phyloP scores from a whole-genome alignment of 1,284 basidiomycete species.

The Ganoderma lucidum region DNA sequence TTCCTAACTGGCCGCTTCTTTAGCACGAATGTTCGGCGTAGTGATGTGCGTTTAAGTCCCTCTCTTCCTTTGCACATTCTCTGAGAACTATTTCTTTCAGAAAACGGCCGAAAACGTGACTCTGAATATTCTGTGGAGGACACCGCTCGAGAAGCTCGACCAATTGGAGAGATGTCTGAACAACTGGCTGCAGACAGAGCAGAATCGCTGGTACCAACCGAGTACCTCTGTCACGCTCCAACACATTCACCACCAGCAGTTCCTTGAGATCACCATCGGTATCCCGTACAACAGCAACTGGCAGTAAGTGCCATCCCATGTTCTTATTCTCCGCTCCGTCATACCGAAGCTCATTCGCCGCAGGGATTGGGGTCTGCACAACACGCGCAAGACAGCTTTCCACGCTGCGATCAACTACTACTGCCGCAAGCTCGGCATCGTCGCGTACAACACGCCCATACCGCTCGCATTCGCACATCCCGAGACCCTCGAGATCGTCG shows the following conservation, averaged over 20 bases:
- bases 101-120: conserved; percentile 74
- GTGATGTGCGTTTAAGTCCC: conserved; percentile 53
- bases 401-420: conserved; percentile 78
- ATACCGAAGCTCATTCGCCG: no score
- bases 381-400: conserved; percentile 73
- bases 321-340: no score
- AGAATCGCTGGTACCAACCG: conserved; percentile 79
- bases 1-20: conserved; percentile 12
- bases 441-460: conserved; percentile 62
- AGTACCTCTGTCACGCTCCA: conserved; percentile 68
- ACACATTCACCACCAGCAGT: conserved; percentile 67
- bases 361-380: conserved; percentile 69
- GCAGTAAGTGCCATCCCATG: conserved; percentile 29
- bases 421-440: conserved; percentile 71
- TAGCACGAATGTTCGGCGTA: conserved; percentile 76
- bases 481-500: conserved; percentile 41
- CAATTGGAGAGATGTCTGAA: conserved; percentile 70
- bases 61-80: no score
- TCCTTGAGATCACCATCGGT: conserved; percentile 70
- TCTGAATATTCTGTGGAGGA: conserved; percentile 79
- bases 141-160: conserved; percentile 74
- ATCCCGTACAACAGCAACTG: conserved; percentile 65
- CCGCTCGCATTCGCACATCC: conserved; percentile 61
- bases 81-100: conserved; percentile 39
- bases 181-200: conserved; percentile 76